Conservation (phyloP, 2,329 filamentous ascomycete genomes). For the Nothophoma quercina region DNA sequence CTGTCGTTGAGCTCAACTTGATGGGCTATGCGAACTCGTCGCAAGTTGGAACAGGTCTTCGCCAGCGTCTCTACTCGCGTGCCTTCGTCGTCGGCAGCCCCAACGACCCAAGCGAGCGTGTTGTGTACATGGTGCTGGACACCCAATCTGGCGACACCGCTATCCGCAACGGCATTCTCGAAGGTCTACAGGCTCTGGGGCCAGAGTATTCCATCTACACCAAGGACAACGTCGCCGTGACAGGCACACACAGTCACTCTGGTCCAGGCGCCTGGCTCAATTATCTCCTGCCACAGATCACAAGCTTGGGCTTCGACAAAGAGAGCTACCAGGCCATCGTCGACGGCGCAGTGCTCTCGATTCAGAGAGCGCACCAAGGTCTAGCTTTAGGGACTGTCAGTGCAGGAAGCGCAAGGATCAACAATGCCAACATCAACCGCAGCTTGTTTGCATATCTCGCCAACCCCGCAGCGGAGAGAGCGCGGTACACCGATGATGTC, state of each 20-base stretch:
- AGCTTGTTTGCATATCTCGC: conserved; percentile 87
- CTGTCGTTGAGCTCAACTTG: conserved; percentile 88
- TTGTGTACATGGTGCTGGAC: conserved; percentile 89
- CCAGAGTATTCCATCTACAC: conserved; percentile 76
- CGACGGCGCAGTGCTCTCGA: conserved; percentile 81
- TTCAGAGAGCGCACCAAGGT: conserved; percentile 79
- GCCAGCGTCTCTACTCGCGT: conserved; percentile 86
- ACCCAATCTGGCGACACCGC: conserved; percentile 89
- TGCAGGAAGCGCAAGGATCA: conserved; percentile 72
- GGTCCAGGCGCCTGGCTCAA: conserved; percentile 94
- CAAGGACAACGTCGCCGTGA: conserved; percentile 84
- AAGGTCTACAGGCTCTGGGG: conserved; percentile 74
- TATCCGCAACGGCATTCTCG: conserved; percentile 83
- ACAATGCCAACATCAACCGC: conserved; percentile 85
- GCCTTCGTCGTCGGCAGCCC: conserved; percentile 85
- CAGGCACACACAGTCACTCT: conserved; percentile 91
- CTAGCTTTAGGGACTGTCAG: conserved; percentile 74
- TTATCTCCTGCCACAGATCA: conserved; percentile 90
- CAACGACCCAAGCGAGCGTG: conserved; percentile 70
- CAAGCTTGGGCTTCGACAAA: conserved; percentile 82
- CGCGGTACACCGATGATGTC: conserved; percentile 69
- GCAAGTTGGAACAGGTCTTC: conserved; percentile 82
- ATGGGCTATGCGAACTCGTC: conserved; percentile 90
- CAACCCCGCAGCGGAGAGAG: conserved; percentile 80
- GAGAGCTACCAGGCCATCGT: conserved; percentile 92